Conservation (phyloP, 371 early-diverging fungal genomes). For the Lichtheimia corymbifera region DNA sequence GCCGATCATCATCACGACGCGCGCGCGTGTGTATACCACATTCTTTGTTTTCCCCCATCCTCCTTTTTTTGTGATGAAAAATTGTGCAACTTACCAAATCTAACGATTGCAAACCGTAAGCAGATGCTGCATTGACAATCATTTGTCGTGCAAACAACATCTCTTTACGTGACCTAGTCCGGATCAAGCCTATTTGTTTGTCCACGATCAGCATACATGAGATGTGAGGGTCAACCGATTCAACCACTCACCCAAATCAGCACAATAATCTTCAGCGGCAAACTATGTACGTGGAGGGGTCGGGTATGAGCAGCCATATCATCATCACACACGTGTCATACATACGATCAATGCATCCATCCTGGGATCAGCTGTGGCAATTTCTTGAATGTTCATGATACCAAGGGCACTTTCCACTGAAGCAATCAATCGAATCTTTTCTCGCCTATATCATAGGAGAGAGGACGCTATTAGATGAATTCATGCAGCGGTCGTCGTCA, state of each 20-base stretch:
- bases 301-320: background rate
- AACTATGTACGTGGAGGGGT: constrained; percentile 47
- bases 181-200: constrained; percentile 55
- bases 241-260: constrained; percentile 65
- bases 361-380: constrained; percentile 68
- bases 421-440: constrained; percentile 77
- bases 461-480: too few species aligned
- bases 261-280: constrained; percentile 95
- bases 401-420: constrained; percentile 87
- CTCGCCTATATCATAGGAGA: constrained; percentile 37
- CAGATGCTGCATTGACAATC: constrained; percentile 79
- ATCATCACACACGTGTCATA: background rate
- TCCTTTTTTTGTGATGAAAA: too few species aligned
- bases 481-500: too few species aligned
- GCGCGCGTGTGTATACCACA: too few species aligned
- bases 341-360: constrained; percentile 77
- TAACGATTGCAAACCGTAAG: constrained; percentile 85
- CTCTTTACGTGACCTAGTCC: constrained; percentile 72
- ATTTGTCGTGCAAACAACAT: constrained; percentile 77
- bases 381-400: constrained; percentile 83
- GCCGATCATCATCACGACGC: too few species aligned
- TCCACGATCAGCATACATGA: constrained; percentile 56
- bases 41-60: too few species aligned
- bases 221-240: background rate
- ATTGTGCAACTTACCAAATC: constrained; percentile 66